These are phyloP conservation scores for Scutellaria minor DNA, from an alignment of 257 asterid species.

Conservation along the genomic window DNA sequence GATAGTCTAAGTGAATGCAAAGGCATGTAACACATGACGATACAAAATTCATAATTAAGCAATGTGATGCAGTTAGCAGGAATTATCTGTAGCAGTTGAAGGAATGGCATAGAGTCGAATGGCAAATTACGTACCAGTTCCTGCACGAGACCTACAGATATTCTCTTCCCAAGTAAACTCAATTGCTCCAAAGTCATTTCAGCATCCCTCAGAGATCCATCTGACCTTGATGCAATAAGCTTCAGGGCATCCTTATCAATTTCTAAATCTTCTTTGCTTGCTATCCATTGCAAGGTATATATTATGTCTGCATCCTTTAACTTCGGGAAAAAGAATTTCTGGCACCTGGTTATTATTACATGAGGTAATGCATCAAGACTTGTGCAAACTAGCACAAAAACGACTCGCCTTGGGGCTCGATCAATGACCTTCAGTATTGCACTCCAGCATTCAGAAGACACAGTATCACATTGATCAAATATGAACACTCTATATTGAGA, in stretches of 20 bases:
- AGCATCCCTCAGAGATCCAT: conserved; percentile 96
- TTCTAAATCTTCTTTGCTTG: conserved; percentile 79
- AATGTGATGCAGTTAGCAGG: conserved; percentile 1
- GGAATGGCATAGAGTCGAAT: conserved; percentile 8
- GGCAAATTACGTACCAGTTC: conserved; percentile 59
- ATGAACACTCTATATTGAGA: conserved; percentile 76
- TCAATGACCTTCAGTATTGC: conserved; percentile 78
- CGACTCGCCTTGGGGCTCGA: conserved; percentile 88
- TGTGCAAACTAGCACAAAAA: conserved; percentile 84
- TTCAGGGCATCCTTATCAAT: conserved; percentile 92
- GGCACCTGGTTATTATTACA: conserved; percentile 92
- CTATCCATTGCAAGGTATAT: conserved; percentile 85
- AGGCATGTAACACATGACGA: neutral
- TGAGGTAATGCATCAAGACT: conserved; percentile 90
- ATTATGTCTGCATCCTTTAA: conserved; percentile 91
- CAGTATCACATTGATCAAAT: conserved; percentile 79
- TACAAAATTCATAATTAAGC: conserved; percentile 6
- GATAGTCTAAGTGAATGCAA: neutral
- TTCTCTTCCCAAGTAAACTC: conserved; percentile 87
- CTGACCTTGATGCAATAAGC: conserved; percentile 92
- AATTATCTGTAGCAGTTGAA: neutral
- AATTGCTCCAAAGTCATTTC: conserved; percentile 98
- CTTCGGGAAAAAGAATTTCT: conserved; percentile 94
- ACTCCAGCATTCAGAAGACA: conserved; percentile 84
- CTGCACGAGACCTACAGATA: conserved; percentile 88